phyloP scores from a whole-genome alignment of 345 rosid species.

The Excoecaria agallocha region DNA sequence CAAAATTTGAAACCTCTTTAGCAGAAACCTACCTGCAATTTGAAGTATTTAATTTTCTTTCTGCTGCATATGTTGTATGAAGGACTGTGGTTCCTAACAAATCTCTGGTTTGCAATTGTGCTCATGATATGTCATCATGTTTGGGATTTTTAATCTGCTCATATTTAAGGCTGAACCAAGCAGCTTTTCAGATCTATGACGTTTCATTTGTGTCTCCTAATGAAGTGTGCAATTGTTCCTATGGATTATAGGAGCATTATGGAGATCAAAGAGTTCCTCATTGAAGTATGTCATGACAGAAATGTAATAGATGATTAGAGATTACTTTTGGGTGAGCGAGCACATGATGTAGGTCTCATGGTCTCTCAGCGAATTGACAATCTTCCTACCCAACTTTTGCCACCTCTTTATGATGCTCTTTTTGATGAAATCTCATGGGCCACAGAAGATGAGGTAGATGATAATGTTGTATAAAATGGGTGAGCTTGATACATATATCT shows the following conservation, averaged over 20 bases:
- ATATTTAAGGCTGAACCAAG: background rate
- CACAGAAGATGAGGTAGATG: slow-evolving; percentile 84
- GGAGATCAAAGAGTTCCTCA: slow-evolving; percentile 63
- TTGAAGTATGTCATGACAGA: slow-evolving; percentile 51
- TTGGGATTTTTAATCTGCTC: background rate
- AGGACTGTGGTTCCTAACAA: background rate
- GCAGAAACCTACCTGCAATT: background rate
- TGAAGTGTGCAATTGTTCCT: background rate
- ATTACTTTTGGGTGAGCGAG: slow-evolving; percentile 50
- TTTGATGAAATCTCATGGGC: slow-evolving; percentile 92
- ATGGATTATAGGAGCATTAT: slow-evolving; percentile 56
- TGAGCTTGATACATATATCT: slow-evolving; percentile 13
- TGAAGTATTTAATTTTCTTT: background rate
- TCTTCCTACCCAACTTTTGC: slow-evolving; percentile 88
- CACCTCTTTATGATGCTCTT: slow-evolving; percentile 72
- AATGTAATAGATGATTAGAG: slow-evolving; percentile 35
- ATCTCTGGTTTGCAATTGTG: background rate
- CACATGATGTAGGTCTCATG: slow-evolving; percentile 57
- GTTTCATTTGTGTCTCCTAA: slow-evolving; percentile 3
- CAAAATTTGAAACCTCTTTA: background rate
- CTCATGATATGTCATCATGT: background rate
- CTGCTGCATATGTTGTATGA: background rate
- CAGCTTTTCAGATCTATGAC: background rate
- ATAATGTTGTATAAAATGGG: slow-evolving; percentile 17
- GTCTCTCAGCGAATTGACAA: slow-evolving; percentile 84